Evolutionary conservation across 805 yeast genomes (phyloP).

Genomic region (Monosporozyma aerobia): DNA sequence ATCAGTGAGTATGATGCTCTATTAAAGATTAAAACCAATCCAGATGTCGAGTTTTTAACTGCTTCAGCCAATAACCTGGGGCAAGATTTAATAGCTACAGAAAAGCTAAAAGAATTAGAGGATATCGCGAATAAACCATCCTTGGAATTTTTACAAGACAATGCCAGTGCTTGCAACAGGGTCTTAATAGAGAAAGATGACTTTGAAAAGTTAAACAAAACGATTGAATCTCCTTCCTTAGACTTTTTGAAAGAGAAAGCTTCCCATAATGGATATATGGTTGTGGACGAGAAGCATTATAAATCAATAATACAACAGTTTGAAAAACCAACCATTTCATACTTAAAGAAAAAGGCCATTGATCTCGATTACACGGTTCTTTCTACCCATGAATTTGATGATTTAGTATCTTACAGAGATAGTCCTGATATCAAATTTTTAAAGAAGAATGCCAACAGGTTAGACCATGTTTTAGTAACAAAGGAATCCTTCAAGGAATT

Average conservation of each 20-base stretch:
- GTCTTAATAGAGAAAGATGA: not conserved
- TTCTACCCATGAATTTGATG: not conserved
- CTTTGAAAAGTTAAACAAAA: slow-evolving; percentile 2
- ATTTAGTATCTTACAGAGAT: not conserved
- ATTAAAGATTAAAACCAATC: slow-evolving; percentile 2
- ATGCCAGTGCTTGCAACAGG: not conserved
- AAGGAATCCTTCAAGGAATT: not conserved
- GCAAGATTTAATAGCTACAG: not conserved
- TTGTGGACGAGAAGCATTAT: not conserved
- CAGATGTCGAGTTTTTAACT: not conserved
- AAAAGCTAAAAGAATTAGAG: not conserved
- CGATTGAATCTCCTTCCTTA: not conserved
- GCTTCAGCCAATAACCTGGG: not conserved
- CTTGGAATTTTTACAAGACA: slow-evolving; percentile 11
- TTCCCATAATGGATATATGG: not conserved
- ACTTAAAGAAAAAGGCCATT: slow-evolving; percentile 4
- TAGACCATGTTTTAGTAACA: not conserved
- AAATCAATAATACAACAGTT: not conserved
- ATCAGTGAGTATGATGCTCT: not conserved
- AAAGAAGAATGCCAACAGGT: slow-evolving; percentile 2
- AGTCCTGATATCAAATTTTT: slow-evolving; percentile 12
- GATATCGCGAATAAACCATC: slow-evolving; percentile 7
- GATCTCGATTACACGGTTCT: slow-evolving; percentile 5
- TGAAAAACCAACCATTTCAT: slow-evolving; percentile 11
- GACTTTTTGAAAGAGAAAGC: slow-evolving; percentile 10